Evolutionary conservation across 139 green algal genomes (phyloP).

Genomic region (Tetradesmus obliquus): DNA sequence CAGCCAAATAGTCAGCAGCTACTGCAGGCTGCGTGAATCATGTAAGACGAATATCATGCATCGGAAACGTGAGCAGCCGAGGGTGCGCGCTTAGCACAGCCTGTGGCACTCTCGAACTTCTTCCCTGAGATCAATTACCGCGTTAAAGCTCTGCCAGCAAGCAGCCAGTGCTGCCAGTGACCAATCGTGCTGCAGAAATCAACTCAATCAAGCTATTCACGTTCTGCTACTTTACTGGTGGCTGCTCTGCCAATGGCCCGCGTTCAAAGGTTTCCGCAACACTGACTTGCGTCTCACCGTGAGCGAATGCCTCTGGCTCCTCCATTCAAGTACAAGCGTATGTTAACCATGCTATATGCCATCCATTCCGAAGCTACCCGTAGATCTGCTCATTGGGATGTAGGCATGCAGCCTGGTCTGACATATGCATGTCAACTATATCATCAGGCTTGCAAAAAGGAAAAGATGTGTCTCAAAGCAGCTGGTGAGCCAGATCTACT

Average conservation of each 20-base stretch:
- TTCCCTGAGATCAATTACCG: neutral
- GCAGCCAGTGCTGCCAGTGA: neutral
- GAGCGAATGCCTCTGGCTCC: neutral
- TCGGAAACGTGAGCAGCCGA: neutral
- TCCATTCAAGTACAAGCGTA: neutral
- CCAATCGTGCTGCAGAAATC: neutral
- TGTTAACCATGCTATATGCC: neutral
- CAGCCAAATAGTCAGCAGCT: neutral
- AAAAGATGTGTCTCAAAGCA: neutral
- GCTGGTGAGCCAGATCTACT: neutral
- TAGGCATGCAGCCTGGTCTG: neutral
- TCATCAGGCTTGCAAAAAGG: neutral
- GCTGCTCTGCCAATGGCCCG: neutral
- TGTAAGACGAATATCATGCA: neutral
- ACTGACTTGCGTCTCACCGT: neutral
- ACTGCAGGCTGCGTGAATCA: too few relatives aligned
- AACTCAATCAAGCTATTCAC: neutral
- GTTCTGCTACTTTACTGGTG: neutral
- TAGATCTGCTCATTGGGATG: neutral
- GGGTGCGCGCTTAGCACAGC: too few relatives aligned
- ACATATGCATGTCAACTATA: neutral
- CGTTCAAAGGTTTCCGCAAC: neutral
- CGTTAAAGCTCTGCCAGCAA: neutral
- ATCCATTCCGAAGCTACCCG: neutral
- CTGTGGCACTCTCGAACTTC: neutral